These are phyloP conservation scores for Fraxinus ornus DNA, from an alignment of 305 asterid species.

Conservation along the genomic window DNA sequence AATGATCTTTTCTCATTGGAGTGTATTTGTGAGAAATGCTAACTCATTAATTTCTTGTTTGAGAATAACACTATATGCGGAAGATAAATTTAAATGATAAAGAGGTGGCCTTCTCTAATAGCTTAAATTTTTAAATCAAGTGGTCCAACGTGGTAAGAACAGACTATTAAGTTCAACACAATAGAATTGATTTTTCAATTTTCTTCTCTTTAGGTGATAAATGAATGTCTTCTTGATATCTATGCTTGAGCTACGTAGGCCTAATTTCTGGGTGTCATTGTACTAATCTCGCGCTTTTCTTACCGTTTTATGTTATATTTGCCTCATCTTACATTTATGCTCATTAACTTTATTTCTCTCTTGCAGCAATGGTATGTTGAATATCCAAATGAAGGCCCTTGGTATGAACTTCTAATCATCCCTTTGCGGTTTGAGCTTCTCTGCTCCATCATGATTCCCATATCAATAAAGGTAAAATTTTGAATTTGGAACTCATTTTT, in stretches of 20 bases:
- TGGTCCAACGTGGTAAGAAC: neutral
- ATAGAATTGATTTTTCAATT: neutral
- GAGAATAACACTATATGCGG: neutral
- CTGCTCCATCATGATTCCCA: constrained; percentile 99
- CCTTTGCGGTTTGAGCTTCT: constrained; percentile 98
- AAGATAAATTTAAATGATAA: neutral
- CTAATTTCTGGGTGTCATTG: neutral
- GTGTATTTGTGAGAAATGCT: neutral
- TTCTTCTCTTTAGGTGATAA: neutral
- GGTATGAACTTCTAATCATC: constrained; percentile 94
- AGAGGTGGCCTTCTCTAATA: neutral
- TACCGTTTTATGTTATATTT: neutral
- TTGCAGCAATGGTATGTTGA: constrained; percentile 92
- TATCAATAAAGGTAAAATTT: constrained; percentile 81
- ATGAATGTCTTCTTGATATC: neutral
- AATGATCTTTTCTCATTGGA: neutral
- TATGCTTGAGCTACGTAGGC: neutral
- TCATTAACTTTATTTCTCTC: constrained; percentile 26
- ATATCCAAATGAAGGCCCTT: constrained; percentile 93
- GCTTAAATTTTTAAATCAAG: neutral
- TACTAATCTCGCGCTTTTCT: neutral
- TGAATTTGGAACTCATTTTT: constrained; percentile 17
- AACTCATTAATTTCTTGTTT: neutral
- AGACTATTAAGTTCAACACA: neutral
- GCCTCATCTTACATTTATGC: constrained; percentile 18